Base-by-base conservation (phyloP, 306 rosid genomes). In the Cucumis cinereus region DNA sequence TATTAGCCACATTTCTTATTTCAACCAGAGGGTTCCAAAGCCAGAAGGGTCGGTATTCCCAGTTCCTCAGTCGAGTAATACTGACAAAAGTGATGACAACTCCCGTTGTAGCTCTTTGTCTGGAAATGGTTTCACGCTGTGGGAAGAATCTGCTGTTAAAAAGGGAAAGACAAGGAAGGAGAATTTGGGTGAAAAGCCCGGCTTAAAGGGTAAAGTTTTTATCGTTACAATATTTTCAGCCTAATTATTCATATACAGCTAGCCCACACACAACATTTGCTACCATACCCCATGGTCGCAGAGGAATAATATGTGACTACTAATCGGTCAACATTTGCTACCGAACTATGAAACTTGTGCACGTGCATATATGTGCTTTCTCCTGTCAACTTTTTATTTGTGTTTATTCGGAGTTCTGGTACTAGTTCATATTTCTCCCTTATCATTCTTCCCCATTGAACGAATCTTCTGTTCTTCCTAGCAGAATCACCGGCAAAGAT, bases 91-190 rank as follows among this genome's bases (percentile, higher is more conserved):
- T 33, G 99, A 92, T 7, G 97, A 88, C 28, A 83, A 84, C 80
- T 95, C 98, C 35, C 88, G 86, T 89, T 82, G 93, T 84, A 92
- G 89, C 79, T 92, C 99, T 64, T 87, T 89, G 64, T 78, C 93
- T 8, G 95, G 92, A 6, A 90, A 90, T 81, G 98, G 97, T 61
- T 92, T 95, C 88, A 83, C 91, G 78, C 73, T 90, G 85, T 95
- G 99, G 99, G 99, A 90, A 53, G 98, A 92, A 79, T 85, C 97
- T 79, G 86, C 87, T 7, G 80, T 68, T 40, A 90, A 89, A 47
- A 88, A 86, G 90, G 98, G 96, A 89, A 90, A 88, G 88, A 82
- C 91, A 81, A 89, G 92, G 87, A 95, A 91, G 88, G 98, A 93
- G 91, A 91, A 91, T 87, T 67, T 80, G 80, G 87, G 75, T 45